phyloP scores from a whole-genome alignment of 495 filamentous ascomycete species.

The Filosporella fistucella region DNA sequence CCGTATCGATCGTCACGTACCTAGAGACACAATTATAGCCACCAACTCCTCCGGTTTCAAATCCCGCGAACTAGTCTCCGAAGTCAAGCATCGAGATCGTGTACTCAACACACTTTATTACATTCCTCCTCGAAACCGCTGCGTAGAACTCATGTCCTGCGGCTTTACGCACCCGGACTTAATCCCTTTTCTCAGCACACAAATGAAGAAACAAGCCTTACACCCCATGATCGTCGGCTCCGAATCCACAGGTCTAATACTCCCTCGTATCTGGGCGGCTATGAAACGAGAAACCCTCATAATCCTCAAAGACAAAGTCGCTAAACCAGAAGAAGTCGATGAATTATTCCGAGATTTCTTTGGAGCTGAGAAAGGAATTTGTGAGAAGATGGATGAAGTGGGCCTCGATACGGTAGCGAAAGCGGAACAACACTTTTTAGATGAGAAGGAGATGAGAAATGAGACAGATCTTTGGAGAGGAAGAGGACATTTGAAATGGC shows the following conservation, averaged over 20 bases:
- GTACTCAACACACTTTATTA: conserved; percentile 49
- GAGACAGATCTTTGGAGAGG: conserved; percentile 5
- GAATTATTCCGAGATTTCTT: conserved; percentile 42
- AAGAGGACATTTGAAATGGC: conserved; percentile 27
- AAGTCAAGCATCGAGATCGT: conserved; percentile 14
- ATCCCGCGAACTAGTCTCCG: conserved; percentile 20
- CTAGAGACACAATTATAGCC: conserved; percentile 43
- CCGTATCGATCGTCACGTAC: conserved; percentile 36
- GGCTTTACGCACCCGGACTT: conserved; percentile 41
- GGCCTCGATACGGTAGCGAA: conserved; percentile 39
- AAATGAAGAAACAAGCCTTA: conserved; percentile 39
- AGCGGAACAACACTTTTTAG: conserved; percentile 33
- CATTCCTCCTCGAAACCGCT: conserved; percentile 43
- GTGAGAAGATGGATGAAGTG: conserved; percentile 43
- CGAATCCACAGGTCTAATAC: conserved; percentile 52
- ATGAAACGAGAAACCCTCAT: conserved; percentile 48
- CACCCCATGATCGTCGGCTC: conserved; percentile 33
- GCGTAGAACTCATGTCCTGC: conserved; percentile 53
- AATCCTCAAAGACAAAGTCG: conserved; percentile 45
- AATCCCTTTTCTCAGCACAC: conserved; percentile 35
- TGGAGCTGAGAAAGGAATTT: conserved; percentile 38
- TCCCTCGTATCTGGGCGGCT: conserved; percentile 55
- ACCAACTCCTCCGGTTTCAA: conserved; percentile 48
- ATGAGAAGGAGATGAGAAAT: conserved; percentile 15
- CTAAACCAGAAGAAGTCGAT: conserved; percentile 35